Percentiles rank a stretch among this genome's conserved stretches.
Evolutionary conservation across 208 protist species (phyloP).

Genomic region (Strigomonas culicis): DNA sequence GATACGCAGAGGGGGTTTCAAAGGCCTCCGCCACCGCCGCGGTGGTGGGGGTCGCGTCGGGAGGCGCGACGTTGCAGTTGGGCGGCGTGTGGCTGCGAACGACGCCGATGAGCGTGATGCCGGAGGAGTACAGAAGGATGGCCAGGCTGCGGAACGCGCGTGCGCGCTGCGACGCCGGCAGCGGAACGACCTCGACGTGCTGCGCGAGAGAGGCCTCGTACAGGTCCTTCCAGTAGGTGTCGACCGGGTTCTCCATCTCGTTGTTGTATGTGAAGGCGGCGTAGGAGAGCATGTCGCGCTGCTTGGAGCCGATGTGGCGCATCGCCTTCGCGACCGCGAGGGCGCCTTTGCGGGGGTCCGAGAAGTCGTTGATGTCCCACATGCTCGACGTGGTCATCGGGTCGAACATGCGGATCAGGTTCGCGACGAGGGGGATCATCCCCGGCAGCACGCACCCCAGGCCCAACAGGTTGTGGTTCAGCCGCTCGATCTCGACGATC

Average conservation of each 20-base stretch:
- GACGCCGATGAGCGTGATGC: constrained; percentile 33
- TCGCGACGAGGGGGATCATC: constrained; percentile 27
- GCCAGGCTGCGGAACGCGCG: constrained; percentile 31
- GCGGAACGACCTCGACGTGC: constrained; percentile 24
- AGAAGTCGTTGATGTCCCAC: constrained; percentile 32
- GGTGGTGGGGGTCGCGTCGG: too few relatives aligned
- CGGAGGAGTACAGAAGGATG: constrained; percentile 19
- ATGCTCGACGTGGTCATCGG: constrained; percentile 23
- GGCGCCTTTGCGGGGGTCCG: constrained; percentile 23
- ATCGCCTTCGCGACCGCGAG: constrained; percentile 23
- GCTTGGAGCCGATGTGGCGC: constrained; percentile 22
- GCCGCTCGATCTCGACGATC: constrained; percentile 32
- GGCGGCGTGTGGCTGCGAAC: constrained; percentile 12
- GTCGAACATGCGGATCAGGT: constrained; percentile 35
- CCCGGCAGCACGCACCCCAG: constrained; percentile 32
- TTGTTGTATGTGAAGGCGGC: constrained; percentile 13
- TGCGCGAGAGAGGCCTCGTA: constrained; percentile 42
- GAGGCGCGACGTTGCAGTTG: constrained; percentile 11
- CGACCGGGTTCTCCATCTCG: constrained; percentile 6
- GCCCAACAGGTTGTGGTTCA: constrained; percentile 38
- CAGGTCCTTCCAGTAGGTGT: constrained; percentile 29
- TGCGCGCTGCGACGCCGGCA: constrained; percentile 18
- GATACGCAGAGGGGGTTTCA: too few relatives aligned
- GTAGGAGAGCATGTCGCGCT: constrained; percentile 37
- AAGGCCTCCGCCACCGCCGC: too few relatives aligned